phyloP scores from a whole-genome alignment of 2,329 filamentous ascomycete genomes.

The Beauveria sp. region DNA sequence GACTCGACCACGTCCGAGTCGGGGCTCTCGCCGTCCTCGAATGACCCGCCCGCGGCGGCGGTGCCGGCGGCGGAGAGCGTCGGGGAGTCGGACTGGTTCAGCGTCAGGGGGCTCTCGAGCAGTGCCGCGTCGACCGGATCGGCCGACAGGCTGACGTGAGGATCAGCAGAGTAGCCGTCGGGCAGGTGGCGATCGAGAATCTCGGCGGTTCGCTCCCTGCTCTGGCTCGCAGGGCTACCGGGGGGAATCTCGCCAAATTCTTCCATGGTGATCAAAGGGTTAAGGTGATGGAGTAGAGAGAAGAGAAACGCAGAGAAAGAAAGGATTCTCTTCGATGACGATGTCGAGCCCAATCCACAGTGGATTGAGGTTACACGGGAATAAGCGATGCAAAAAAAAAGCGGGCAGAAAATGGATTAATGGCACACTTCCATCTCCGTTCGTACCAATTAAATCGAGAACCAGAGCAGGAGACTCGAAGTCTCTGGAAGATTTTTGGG shows the following conservation, averaged over 20 bases:
- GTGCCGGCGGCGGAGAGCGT: conserved; percentile 11
- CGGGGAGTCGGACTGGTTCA: conserved; percentile 6
- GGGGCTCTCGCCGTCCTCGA: conserved; percentile 20
- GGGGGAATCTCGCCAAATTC: conserved; percentile 18
- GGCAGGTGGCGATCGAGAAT: conserved; percentile 31
- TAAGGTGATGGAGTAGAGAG: neutral
- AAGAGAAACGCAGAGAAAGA: neutral
- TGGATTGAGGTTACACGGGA: neutral
- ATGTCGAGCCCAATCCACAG: neutral
- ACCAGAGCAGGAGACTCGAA: neutral
- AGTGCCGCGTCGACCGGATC: conserved; percentile 14
- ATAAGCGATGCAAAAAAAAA: neutral
- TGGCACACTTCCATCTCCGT: neutral
- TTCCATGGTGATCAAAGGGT: conserved; percentile 17
- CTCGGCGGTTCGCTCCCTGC: conserved; percentile 25
- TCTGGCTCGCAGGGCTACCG: conserved; percentile 21
- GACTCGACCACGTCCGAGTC: conserved; percentile 41
- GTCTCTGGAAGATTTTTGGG: neutral
- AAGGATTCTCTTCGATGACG: neutral
- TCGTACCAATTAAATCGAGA: neutral
- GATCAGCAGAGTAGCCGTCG: conserved; percentile 32
- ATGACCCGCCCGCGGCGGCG: conserved; percentile 12
- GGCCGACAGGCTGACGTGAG: conserved; percentile 26
- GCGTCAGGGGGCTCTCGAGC: conserved; percentile 11
- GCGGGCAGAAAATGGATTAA: neutral